Evolutionary conservation across 345 rosid species (phyloP), one percentile per base, ranked within the genome.

Genomic region (Turritis glabra): DNA sequence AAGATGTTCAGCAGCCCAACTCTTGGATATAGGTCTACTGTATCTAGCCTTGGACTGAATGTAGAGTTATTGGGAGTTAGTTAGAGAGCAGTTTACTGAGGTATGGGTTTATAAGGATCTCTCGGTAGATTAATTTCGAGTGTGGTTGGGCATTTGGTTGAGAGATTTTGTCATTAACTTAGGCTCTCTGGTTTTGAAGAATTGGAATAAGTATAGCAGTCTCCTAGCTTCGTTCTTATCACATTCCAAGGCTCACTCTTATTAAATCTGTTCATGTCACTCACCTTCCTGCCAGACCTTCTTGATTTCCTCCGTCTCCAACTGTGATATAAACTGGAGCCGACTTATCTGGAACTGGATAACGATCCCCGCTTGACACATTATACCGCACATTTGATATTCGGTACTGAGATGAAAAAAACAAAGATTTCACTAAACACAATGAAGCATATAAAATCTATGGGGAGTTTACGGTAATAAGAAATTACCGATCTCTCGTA

Each of bases 291-390:
- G 96, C 95, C 47, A 94, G 88, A 77, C 97, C 97, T 84, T 86
- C 97, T 82, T 87, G 93, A 78, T 94, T 94, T 75, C 98, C 98
- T 25, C 98, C 97, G 72, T 94, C 97, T 67, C 99, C 97, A 57
- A 92, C 93, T 7, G 92, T 95, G 14, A 90, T 82, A 82, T 95
- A 90, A 64, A 95, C 83, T 1, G 99, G 98, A 53, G 97, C 97
- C 35, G 87, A 92, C 70, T 92, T 79, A 74, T 95, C 92, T 8
- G 89, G 81, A 60, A 84, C 58, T 1, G 98, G 98, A 73, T 53
- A 87, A 46, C 80, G 51, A 33, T 82, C 83, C 29, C 96, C 90
- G 55, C 86, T 87, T 50, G 97, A 86, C 41, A 90, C 77, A 53
- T 91, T 85, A 79, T 87, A 91, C 64, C 77, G 81, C 82, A 91